Percentiles rank a stretch among this genome's conserved stretches.
Evolutionary conservation across 805 yeast species (phyloP).

Genomic region (Ogataea sp.): DNA sequence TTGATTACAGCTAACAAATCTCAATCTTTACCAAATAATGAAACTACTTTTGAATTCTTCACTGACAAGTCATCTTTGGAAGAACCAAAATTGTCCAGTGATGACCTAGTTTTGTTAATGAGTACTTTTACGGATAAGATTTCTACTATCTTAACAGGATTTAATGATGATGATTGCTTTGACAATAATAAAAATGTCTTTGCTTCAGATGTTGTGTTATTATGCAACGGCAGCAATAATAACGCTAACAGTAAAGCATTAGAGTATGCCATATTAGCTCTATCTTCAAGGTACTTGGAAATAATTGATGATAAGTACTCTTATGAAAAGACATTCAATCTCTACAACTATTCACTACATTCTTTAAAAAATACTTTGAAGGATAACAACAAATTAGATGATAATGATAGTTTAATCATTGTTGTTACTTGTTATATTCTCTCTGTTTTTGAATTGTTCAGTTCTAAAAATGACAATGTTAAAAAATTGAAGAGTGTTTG

Average conservation of each 20-base stretch:
- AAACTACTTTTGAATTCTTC: conserved; percentile 18
- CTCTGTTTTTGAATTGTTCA: conserved; percentile 35
- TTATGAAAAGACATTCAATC: conserved; percentile 21
- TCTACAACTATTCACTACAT: conserved; percentile 21
- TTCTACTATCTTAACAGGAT: conserved; percentile 20
- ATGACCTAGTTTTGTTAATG: conserved; percentile 23
- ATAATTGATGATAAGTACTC: conserved; percentile 9
- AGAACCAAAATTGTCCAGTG: conserved; percentile 20
- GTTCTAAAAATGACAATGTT: conserved; percentile 30
- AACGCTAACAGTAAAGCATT: conserved; percentile 26
- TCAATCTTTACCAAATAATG: conserved; percentile 14
- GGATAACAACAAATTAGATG: conserved; percentile 11
- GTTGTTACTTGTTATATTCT: conserved; percentile 32
- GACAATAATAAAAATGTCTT: conserved; percentile 17
- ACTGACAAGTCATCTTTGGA: conserved; percentile 16
- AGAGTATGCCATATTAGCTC: conserved; percentile 19
- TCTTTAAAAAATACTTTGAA: conserved; percentile 25
- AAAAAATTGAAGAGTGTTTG: conserved; percentile 32
- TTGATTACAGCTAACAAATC: conserved; percentile 17
- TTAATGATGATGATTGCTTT: not conserved
- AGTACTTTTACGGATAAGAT: conserved; percentile 29
- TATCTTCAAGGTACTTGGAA: conserved; percentile 21
- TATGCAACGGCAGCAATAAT: conserved; percentile 10
- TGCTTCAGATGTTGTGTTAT: conserved; percentile 24
- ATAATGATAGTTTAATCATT: conserved; percentile 9